Base-by-base conservation (phyloP, 75 land plant genomes). In the Pinus albicaulis region DNA sequence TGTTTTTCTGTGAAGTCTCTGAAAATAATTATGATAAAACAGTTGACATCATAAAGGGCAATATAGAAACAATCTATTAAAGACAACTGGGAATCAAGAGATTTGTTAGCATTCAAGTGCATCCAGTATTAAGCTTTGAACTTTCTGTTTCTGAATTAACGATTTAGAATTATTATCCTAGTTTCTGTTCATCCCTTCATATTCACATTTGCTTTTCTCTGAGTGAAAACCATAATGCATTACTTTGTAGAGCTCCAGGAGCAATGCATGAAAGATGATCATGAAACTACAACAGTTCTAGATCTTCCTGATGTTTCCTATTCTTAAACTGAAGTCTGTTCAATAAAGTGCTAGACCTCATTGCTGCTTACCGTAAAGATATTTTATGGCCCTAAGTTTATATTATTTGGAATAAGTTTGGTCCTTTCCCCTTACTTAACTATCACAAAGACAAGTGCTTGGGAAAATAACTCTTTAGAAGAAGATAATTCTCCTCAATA, bases 51-150 rank as follows among this genome's bases (percentile, higher is more conserved):
- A 7, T 64, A 64, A 31, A 64, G 20, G 5, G 23, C 12, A n/a
- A 38, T 68, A 34, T 41, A 20, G 8, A 10, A 41, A 68, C 48
- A 17, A 38, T 19, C 34, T 41, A 68, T 23, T 19, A 38, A 68
- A 38, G n/a, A 68, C 17, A 24, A 26, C 24, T 60, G 14, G 24
- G 28, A 23, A 26, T 23, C 28, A 61, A 38, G 22, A 36, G 0
- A 19, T 36, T 68, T 68, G 52, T 68, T 22, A 41, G 23, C 48
- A 38, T 19, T 68, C 10, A 0, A 68, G 36, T 41, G 34, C 19
- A 66, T 68, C 41, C 12, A 7, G 48, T 68, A 68, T 68, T 68
- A 66, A 66, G 70, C 20, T 68, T 41, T 68, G 13, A 68, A 41
- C 12, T 11, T 48, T 38, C 20, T 66, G 48, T 68, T 68, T 68